Base-by-base conservation (phyloP, 257 asterid species). In the Cinchona pubescens region DNA sequence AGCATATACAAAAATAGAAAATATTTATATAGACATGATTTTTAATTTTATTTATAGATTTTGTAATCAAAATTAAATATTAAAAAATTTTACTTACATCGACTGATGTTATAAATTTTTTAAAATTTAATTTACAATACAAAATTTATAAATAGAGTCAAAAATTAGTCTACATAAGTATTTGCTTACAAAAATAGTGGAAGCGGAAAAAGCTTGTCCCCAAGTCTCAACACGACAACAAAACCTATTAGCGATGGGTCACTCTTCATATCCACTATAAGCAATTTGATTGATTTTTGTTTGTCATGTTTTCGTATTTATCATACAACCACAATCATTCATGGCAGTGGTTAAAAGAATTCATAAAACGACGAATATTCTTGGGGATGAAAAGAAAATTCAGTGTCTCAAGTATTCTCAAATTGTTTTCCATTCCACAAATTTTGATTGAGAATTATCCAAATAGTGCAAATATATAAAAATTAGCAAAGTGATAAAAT, bases 301-400 rank as follows among this genome's bases (percentile, higher is more conserved):
- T 49, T 49, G 58, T 29, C 21, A 29, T 48, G 62, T 30, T 43
- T 25, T 25, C 18, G 3, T 48, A 9, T 5, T n/a, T 19, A 19
- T 30, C 16, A 13, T 32, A 16, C 32, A 48, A 58, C 48, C 73
- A 42, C 18, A 48, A 49, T 2, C n/a, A 1, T 69, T 69, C 74
- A 29, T 49, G 25, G 65, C 75, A 51, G 64, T 51, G 34, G 64
- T 51, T 71, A 65, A 70, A 70, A 32, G 74, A 49, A 70, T 42
- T n/a, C 66, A 60, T 32, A 15, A 32, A 60, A 29, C 58, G 30
- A 60, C 38, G 30, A 10, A 29, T 37, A 49, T 2, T 49, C 51
- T 15, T 46, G 51, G 23, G 23, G 23, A 69, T 30, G 62, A 70
- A 32, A 32, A 49, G 63, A 32, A 70, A 70, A 10, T 27, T 67